A percentile compares a stretch with the other conserved stretches of the same genome.
These are phyloP conservation scores for Tolypocladium ovalisporum DNA, from an alignment of 2,329 filamentous ascomycete genomes.

Conservation along the genomic window DNA sequence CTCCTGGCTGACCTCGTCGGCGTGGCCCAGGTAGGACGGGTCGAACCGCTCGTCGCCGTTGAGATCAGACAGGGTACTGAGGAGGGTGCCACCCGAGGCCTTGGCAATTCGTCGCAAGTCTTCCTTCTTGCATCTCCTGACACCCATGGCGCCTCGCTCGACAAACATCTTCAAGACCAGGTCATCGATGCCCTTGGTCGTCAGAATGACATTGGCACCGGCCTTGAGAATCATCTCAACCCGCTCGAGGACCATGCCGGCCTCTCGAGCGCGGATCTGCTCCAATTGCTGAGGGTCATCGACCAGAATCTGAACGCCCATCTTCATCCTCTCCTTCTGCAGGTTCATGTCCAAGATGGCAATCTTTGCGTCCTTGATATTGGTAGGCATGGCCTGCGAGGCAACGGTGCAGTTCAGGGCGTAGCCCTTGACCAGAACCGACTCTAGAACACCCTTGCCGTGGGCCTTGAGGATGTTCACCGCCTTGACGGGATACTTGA, in stretches of 20 bases:
- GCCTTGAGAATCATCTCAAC: conserved; percentile 97
- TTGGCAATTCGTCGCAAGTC: conserved; percentile 91
- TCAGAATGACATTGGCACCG: conserved; percentile 90
- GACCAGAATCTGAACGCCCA: conserved; percentile 95
- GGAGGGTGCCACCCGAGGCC: conserved; percentile 85
- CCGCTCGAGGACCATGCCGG: conserved; percentile 84
- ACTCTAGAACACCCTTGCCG: conserved; percentile 84
- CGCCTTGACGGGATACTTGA: conserved; percentile 97
- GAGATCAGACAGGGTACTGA: conserved; percentile 88
- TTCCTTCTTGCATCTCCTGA: conserved; percentile 96
- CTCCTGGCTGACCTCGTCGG: conserved; percentile 96
- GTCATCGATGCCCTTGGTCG: conserved; percentile 97
- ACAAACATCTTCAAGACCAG: conserved; percentile 89
- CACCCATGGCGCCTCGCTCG: conserved; percentile 90
- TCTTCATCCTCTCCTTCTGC: conserved; percentile 98
- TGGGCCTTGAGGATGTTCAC: conserved; percentile 98
- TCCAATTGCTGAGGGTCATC: conserved; percentile 96
- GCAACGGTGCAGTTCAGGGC: conserved; percentile 98
- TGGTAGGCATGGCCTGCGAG: conserved; percentile 94
- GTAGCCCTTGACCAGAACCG: conserved; percentile 87
- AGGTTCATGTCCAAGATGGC: conserved; percentile 95
- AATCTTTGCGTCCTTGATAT: conserved; percentile 89
- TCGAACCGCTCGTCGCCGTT: conserved; percentile 98
- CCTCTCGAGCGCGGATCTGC: conserved; percentile 88
- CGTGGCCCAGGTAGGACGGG: conserved; percentile 74